Percentiles rank a stretch among this genome's conserved stretches.
Conservation (phyloP, 805 yeast genomes). For the Maudiozyma serrabonitensis region DNA sequence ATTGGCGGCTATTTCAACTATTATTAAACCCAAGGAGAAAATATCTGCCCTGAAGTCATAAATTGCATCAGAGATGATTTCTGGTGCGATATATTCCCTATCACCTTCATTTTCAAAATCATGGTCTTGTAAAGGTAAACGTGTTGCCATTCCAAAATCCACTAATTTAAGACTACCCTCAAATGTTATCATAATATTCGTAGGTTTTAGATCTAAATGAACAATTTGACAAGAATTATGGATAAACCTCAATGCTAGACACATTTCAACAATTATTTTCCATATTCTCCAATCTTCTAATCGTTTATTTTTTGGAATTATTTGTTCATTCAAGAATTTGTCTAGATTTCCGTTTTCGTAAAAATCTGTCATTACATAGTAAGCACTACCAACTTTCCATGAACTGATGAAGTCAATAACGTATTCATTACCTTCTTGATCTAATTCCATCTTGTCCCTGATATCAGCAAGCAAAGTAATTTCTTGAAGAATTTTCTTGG, state of each 20-base stretch:
- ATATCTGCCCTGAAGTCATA: slow-evolving; percentile 92
- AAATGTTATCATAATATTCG: slow-evolving; percentile 86
- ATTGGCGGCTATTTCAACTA: slow-evolving; percentile 93
- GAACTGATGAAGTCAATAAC: slow-evolving; percentile 71
- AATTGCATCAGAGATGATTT: slow-evolving; percentile 68
- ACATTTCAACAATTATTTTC: slow-evolving; percentile 83
- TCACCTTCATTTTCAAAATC: slow-evolving; percentile 92
- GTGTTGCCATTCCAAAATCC: slow-evolving; percentile 91
- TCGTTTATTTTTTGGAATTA: slow-evolving; percentile 42
- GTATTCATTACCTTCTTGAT: slow-evolving; percentile 55
- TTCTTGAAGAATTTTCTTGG: slow-evolving; percentile 24
- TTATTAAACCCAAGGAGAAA: slow-evolving; percentile 85
- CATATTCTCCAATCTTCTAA: slow-evolving; percentile 96
- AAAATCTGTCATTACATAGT: slow-evolving; percentile 87
- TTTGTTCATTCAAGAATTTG: slow-evolving; percentile 70
- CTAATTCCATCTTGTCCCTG: slow-evolving; percentile 35
- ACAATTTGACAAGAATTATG: slow-evolving; percentile 65
- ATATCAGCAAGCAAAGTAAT: slow-evolving; percentile 23
- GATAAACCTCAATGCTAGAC: slow-evolving; percentile 69
- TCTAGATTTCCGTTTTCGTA: slow-evolving; percentile 92
- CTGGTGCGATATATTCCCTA: slow-evolving; percentile 96
- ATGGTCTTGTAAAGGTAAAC: slow-evolving; percentile 52
- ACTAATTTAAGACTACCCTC: slow-evolving; percentile 93
- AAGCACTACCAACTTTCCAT: slow-evolving; percentile 70
- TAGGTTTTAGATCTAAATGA: slow-evolving; percentile 91